Evolutionary conservation across 805 yeast species (phyloP).

Genomic region (Candida golubevii): DNA sequence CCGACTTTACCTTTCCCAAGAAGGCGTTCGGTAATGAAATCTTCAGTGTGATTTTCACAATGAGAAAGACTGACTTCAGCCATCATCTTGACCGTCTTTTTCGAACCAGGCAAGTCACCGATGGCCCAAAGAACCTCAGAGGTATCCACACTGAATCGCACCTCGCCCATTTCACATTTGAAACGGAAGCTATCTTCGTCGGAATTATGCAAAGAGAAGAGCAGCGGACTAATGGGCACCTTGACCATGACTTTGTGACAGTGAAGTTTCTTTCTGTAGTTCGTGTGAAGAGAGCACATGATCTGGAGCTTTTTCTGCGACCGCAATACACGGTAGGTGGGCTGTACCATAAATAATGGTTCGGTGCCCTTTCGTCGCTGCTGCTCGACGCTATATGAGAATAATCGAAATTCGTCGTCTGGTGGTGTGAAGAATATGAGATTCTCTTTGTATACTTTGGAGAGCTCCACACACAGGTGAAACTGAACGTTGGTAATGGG

Average conservation of each 20-base stretch:
- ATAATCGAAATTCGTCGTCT: constrained; percentile 46
- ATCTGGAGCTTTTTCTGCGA: constrained; percentile 27
- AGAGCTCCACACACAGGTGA: constrained; percentile 70
- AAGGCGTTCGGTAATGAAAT: not conserved
- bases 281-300: constrained; percentile 31
- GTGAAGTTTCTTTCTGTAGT: constrained; percentile 32
- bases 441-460: constrained; percentile 61
- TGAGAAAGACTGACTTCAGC: constrained; percentile 38
- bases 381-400: constrained; percentile 40
- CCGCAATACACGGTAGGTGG: constrained; percentile 26
- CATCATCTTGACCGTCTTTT: constrained; percentile 48
- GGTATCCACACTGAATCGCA: constrained; percentile 65
- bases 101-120: constrained; percentile 57
- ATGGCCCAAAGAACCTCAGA: constrained; percentile 72
- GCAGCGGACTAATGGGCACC: constrained; percentile 33
- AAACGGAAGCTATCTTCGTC: constrained; percentile 13
- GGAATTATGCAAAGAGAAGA: constrained; percentile 23
- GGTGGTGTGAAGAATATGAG: constrained; percentile 83
- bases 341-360: constrained; percentile 44
- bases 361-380: constrained; percentile 32
- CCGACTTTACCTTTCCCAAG: not conserved
- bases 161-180: constrained; percentile 69
- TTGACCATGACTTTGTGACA: constrained; percentile 27
- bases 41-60: constrained; percentile 1
- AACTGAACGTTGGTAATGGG: constrained; percentile 39